These are phyloP conservation scores for Alternaria solani DNA, from an alignment of 2,329 filamentous ascomycete species.

Conservation along the genomic window DNA sequence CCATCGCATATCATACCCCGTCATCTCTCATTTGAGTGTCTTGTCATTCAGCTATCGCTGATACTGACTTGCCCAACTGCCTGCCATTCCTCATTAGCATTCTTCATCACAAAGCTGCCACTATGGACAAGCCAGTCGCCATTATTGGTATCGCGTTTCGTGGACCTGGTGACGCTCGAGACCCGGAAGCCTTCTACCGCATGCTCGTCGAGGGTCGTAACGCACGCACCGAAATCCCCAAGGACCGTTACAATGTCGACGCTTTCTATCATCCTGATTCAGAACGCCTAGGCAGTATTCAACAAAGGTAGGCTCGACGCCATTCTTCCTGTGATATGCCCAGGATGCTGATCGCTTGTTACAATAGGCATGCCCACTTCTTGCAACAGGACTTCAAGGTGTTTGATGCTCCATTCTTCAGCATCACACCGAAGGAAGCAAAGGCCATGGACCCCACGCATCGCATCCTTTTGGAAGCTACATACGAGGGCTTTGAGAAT, in stretches of 20 bases:
- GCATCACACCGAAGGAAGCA: constrained; percentile 27
- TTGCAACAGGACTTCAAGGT: constrained; percentile 26
- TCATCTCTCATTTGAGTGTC: neutral
- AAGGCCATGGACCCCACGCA: constrained; percentile 39
- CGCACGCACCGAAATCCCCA: constrained; percentile 19
- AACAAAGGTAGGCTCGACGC: constrained; percentile 5
- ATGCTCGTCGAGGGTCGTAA: constrained; percentile 20
- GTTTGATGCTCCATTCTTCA: constrained; percentile 38
- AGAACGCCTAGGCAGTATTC: constrained; percentile 15
- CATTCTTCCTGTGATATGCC: neutral
- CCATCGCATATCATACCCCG: neutral
- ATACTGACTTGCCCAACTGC: neutral
- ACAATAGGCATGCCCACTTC: constrained; percentile 17
- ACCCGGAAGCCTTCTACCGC: constrained; percentile 25
- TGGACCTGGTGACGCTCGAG: constrained; percentile 25
- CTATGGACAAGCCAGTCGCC: constrained; percentile 31
- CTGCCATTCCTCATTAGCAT: neutral
- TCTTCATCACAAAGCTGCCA: neutral
- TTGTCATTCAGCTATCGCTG: neutral
- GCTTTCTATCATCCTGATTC: constrained; percentile 26
- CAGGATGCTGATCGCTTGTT: too few relatives aligned
- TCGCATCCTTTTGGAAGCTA: constrained; percentile 32
- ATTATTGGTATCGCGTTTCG: constrained; percentile 43
- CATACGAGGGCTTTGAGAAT: constrained; percentile 36
- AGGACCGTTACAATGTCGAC: constrained; percentile 24